phyloP scores from a whole-genome alignment of 1,284 basidiomycete species.

The Ustilago vetiveriae region DNA sequence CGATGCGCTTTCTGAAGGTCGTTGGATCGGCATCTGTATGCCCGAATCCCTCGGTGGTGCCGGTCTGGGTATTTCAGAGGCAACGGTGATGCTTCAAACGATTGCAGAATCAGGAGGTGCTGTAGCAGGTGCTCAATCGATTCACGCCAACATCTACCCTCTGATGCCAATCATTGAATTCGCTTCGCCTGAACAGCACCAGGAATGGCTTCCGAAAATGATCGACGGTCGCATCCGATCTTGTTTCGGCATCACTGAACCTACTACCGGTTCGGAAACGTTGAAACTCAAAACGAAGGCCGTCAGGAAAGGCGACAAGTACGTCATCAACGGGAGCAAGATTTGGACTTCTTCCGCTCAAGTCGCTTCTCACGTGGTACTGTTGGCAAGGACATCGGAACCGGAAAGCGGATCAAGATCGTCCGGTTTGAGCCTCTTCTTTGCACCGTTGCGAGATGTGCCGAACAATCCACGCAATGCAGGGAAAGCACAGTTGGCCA shows the following conservation, averaged over 20 bases:
- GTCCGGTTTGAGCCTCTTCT: constrained; percentile 57
- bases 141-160: constrained; percentile 58
- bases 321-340: constrained; percentile 63
- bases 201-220: constrained; percentile 65
- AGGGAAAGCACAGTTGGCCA: constrained; percentile 15
- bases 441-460: constrained; percentile 38
- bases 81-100: constrained; percentile 68
- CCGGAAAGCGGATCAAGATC: constrained; percentile 46
- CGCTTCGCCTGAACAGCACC: constrained; percentile 53
- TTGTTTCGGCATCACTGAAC: constrained; percentile 68
- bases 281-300: constrained; percentile 64
- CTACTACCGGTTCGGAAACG: constrained; percentile 65
- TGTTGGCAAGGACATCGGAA: constrained; percentile 67
- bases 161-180: constrained; percentile 55
- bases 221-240: constrained; percentile 65
- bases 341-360: constrained; percentile 65
- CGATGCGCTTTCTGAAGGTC: constrained; percentile 28
- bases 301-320: constrained; percentile 43
- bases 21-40: constrained; percentile 55
- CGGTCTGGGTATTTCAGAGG: constrained; percentile 67
- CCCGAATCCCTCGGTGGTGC: constrained; percentile 62
- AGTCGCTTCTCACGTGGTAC: constrained; percentile 62
- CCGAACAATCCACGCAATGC: constrained; percentile 34
- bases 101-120: constrained; percentile 67
- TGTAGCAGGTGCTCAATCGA: constrained; percentile 47